Percentiles rank a stretch among this genome's conserved stretches.
phyloP scores from a whole-genome alignment of 495 filamentous ascomycete genomes.

The Tirmania nivea region DNA sequence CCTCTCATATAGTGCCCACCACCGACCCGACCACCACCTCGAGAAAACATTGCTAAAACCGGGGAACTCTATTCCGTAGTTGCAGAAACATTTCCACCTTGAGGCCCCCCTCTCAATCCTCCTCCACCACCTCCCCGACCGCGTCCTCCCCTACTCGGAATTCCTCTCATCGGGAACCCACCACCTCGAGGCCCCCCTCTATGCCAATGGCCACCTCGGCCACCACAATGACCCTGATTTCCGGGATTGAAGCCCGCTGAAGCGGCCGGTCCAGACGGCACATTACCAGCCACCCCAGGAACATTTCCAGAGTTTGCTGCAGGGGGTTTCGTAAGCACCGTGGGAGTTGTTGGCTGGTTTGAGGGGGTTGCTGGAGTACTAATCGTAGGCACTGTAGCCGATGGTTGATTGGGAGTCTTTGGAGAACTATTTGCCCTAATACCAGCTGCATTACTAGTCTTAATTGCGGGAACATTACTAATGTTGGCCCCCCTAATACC shows the following conservation, averaged over 20 bases:
- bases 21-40: too few species aligned
- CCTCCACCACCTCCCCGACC: constrained; percentile 5
- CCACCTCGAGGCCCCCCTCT: constrained; percentile 8
- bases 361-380: constrained; percentile 2
- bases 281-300: not conserved
- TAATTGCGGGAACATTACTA: not conserved
- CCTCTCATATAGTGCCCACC: too few species aligned
- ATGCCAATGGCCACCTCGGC: constrained; percentile 5
- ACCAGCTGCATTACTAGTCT: too few species aligned
- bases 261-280: constrained; percentile 1
- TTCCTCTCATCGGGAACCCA: not conserved
- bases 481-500: not conserved
- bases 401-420: constrained; percentile 9
- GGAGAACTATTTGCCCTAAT: too few species aligned
- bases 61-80: too few species aligned
- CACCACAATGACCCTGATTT: not conserved
- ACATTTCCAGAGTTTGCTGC: constrained; percentile 9
- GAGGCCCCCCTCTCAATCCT: constrained; percentile 1
- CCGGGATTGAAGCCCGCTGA: not conserved
- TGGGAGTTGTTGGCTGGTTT: constrained; percentile 7
- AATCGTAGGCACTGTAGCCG: constrained; percentile 8
- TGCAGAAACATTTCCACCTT: too few species aligned
- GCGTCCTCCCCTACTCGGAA: constrained; percentile 1
- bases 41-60: too few species aligned
- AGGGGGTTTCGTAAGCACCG: constrained; percentile 13